Percentiles rank a stretch among this genome's conserved stretches.
Evolutionary conservation across 768 basidiomycete genomes (phyloP).

Genomic region (Suillus weaverae): DNA sequence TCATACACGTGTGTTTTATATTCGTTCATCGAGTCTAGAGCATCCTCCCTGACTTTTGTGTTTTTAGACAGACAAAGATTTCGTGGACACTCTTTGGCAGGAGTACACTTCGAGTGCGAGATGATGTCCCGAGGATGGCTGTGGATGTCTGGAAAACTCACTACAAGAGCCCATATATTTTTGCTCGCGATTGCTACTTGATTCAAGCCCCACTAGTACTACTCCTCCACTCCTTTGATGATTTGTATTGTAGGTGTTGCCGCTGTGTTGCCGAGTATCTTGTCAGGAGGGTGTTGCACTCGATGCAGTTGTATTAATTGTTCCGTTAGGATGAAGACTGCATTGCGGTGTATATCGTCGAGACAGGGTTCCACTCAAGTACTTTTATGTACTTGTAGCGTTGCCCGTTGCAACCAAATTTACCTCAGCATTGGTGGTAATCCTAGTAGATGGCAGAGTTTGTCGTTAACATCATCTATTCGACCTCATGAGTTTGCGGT

Average conservation of each 20-base stretch:
- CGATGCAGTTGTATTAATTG: neutral
- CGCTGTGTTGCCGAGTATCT: neutral
- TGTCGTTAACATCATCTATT: no score
- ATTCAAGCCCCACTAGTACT: neutral
- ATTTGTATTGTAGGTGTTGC: neutral
- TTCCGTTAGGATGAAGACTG: neutral
- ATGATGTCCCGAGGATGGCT: neutral
- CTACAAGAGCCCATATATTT: slow-evolving; percentile 5
- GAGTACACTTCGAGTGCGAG: slow-evolving; percentile 40
- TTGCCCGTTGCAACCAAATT: neutral
- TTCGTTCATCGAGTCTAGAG: neutral
- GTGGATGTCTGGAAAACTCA: neutral
- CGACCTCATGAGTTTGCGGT: slow-evolving; percentile 23
- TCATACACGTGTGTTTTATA: slow-evolving; percentile 54
- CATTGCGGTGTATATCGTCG: neutral
- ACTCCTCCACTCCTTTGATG: slow-evolving; percentile 1
- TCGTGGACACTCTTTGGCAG: slow-evolving; percentile 61
- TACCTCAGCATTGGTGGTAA: neutral
- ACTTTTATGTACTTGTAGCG: neutral
- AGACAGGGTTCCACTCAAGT: neutral
- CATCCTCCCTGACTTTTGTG: neutral
- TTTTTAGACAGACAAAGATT: slow-evolving; percentile 59
- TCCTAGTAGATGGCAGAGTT: no score
- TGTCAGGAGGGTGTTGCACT: neutral
- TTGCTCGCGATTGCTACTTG: slow-evolving; percentile 1